phyloP scores from a whole-genome alignment of 2,329 filamentous ascomycete species.

The Penicillium hordei region DNA sequence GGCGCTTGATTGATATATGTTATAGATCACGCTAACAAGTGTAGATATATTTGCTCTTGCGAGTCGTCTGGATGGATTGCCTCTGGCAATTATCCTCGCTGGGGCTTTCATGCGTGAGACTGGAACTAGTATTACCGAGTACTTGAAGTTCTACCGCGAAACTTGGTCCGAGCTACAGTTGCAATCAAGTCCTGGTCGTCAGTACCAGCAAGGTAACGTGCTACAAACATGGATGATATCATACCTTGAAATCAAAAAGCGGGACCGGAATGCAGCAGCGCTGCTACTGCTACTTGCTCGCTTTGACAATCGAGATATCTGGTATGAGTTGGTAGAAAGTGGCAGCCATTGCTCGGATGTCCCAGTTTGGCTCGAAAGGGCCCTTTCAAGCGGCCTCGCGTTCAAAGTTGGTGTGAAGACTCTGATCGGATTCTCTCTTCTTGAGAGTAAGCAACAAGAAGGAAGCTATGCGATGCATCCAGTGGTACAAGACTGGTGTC shows the following conservation, averaged over 20 bases:
- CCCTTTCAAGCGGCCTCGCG: constrained; percentile 17
- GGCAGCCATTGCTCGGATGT: constrained; percentile 5
- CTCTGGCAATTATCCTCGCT: constrained; percentile 50
- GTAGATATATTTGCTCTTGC: constrained; percentile 32
- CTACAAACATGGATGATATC: constrained; percentile 41
- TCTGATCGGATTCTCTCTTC: constrained; percentile 28
- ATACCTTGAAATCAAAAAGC: constrained; percentile 37
- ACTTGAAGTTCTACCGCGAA: constrained; percentile 42
- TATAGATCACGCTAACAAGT: no score
- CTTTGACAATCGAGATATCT: constrained; percentile 49
- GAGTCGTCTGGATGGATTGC: constrained; percentile 45
- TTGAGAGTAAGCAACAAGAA: constrained; percentile 26
- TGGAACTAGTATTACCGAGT: constrained; percentile 38
- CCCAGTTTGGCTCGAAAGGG: constrained; percentile 23
- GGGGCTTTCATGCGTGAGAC: constrained; percentile 47
- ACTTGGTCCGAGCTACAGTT: constrained; percentile 37
- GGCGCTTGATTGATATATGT: no score
- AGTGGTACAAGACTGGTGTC: constrained; percentile 29
- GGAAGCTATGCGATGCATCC: constrained; percentile 31
- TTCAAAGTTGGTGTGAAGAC: constrained; percentile 22
- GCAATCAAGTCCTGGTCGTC: constrained; percentile 15
- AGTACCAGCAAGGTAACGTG: constrained; percentile 30
- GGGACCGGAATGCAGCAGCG: constrained; percentile 30
- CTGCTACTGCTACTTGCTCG: constrained; percentile 46
- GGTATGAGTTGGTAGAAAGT: constrained; percentile 43